These are phyloP conservation scores for Amesomyces nigricolor DNA, from an alignment of 2,329 filamentous ascomycete species.

Conservation along the genomic window DNA sequence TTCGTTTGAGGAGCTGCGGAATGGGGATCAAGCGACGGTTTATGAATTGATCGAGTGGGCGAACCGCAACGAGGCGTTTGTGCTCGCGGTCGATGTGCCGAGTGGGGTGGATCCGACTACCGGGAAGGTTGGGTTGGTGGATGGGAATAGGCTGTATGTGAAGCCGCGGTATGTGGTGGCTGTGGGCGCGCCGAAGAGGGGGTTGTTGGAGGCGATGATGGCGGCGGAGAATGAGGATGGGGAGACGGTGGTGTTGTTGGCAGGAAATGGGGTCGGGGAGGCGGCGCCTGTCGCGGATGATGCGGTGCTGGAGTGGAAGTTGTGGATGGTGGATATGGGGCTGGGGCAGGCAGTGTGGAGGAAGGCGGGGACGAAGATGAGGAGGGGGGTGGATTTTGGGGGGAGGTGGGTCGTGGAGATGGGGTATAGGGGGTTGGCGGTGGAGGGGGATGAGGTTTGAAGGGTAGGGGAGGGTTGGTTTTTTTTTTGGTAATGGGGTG, in stretches of 20 bases:
- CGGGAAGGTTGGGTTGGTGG: slow-evolving; percentile 60
- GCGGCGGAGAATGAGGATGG: slow-evolving; percentile 46
- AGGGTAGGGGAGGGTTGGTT: no score
- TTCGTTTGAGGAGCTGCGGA: slow-evolving; percentile 81
- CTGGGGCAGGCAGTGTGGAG: slow-evolving; percentile 78
- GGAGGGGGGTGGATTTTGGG: slow-evolving; percentile 84
- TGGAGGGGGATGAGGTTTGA: slow-evolving; percentile 18
- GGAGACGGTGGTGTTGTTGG: slow-evolving; percentile 28
- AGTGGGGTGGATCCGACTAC: slow-evolving; percentile 79
- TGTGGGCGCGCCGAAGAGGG: slow-evolving; percentile 80
- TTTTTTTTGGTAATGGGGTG: background rate
- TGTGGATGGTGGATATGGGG: slow-evolving; percentile 83
- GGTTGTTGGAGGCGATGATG: slow-evolving; percentile 70
- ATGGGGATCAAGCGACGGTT: slow-evolving; percentile 73
- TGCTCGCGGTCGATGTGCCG: slow-evolving; percentile 85
- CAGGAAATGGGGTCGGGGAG: slow-evolving; percentile 17
- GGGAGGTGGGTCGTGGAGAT: slow-evolving; percentile 78
- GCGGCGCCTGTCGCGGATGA: slow-evolving; percentile 40
- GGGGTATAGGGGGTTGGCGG: slow-evolving; percentile 39
- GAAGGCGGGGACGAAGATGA: slow-evolving; percentile 72
- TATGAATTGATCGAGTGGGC: slow-evolving; percentile 92
- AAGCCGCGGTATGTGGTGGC: slow-evolving; percentile 77
- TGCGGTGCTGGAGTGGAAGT: slow-evolving; percentile 55
- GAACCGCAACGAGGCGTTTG: slow-evolving; percentile 76
- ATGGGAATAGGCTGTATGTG: slow-evolving; percentile 74